Conservation (phyloP, 371 early-diverging fungal genomes). For the Mucor piriformis region DNA sequence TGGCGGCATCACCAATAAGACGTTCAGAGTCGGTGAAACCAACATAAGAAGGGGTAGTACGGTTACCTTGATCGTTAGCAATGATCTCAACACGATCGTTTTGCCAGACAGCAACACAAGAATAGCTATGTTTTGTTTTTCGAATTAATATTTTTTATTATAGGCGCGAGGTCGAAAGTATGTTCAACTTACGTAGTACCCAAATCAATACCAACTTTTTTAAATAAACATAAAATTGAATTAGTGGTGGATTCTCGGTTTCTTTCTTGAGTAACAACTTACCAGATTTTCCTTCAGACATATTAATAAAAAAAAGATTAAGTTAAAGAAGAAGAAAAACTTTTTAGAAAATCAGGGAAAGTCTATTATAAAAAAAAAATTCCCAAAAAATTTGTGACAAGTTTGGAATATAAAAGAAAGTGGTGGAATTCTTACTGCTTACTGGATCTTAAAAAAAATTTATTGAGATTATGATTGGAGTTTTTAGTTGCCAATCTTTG, state of each 20-base stretch:
- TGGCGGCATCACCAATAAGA: constrained; percentile 90
- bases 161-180: not conserved
- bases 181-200: constrained; percentile 98
- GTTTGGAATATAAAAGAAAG: constrained; percentile 36
- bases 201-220: constrained; percentile 89
- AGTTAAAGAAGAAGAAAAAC: constrained; percentile 7
- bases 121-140: constrained; percentile 78
- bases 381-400: constrained; percentile 28
- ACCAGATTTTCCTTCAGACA: constrained; percentile 77
- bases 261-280: constrained; percentile 36
- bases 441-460: not conserved
- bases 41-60: constrained; percentile 92
- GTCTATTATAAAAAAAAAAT: constrained; percentile 1
- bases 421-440: constrained; percentile 21
- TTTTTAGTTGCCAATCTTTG: constrained; percentile 52
- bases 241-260: not conserved
- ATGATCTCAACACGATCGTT: constrained; percentile 97
- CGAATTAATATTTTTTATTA: not conserved
- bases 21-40: constrained; percentile 87
- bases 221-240: not conserved
- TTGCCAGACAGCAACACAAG: constrained; percentile 98
- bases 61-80: constrained; percentile 97
- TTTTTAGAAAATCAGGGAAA: constrained; percentile 1
- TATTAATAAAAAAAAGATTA: constrained; percentile 18
- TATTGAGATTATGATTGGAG: not conserved